phyloP scores from a whole-genome alignment of 140 eudicot species.

The Oenanthe javanica region DNA sequence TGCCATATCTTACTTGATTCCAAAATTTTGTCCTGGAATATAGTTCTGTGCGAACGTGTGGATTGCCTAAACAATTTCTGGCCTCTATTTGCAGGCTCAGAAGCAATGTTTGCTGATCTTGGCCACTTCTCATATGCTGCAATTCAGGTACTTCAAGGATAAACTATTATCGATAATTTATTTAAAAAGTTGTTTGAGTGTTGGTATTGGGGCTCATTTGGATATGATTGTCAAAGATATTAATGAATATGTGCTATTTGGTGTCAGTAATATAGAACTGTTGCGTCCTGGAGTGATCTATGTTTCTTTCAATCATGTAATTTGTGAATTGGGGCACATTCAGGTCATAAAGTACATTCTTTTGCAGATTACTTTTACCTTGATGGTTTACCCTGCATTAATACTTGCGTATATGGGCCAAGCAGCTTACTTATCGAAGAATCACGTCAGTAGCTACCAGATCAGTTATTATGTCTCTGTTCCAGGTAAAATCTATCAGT shows the following conservation, averaged over 20 bases:
- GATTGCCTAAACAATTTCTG: not conserved
- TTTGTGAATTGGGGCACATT: not conserved
- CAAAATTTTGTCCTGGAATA: not conserved
- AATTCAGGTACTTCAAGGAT: constrained; percentile 55
- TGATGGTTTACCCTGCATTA: constrained; percentile 83
- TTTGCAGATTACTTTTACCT: constrained; percentile 76
- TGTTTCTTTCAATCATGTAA: not conserved
- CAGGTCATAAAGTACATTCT: not conserved
- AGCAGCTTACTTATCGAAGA: constrained; percentile 80
- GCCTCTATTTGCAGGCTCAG: constrained; percentile 63
- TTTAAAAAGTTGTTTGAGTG: not conserved
- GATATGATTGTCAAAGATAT: not conserved
- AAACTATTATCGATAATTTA: not conserved
- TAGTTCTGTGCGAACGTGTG: not conserved
- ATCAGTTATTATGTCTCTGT: constrained; percentile 75
- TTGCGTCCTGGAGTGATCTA: not conserved
- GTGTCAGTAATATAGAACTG: not conserved
- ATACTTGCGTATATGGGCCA: constrained; percentile 89
- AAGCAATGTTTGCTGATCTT: constrained; percentile 96
- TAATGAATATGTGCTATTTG: not conserved
- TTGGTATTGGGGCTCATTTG: not conserved
- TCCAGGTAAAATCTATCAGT: constrained; percentile 43
- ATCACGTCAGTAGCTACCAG: constrained; percentile 40
- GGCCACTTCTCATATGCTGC: constrained; percentile 88
- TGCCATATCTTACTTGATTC: not conserved